Percentiles rank a stretch among this genome's conserved stretches.
Evolutionary conservation across 441 rosid genomes (phyloP).

Genomic region (Viola pubescens): DNA sequence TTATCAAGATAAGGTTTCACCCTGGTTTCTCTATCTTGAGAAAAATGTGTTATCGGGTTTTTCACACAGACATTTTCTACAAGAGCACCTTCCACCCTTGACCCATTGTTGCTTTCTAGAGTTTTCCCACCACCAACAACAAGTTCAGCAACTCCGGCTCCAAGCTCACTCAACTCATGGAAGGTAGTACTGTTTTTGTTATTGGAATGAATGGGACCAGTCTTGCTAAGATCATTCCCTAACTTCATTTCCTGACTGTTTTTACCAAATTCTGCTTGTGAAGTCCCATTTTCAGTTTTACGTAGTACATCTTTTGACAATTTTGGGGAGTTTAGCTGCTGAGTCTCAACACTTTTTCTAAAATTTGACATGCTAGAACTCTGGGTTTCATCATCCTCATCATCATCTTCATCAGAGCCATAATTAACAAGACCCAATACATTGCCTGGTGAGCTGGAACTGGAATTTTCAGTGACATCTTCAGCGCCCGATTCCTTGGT

Average conservation of each 20-base stretch:
- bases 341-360: conserved; percentile 23
- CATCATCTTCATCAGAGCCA: conserved; percentile 73
- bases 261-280: conserved; percentile 27
- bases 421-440: conserved; percentile 88
- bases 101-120: conserved; percentile 19
- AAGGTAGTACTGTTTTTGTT: conserved; percentile 7
- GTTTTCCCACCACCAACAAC: conserved; percentile 23
- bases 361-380: conserved; percentile 29
- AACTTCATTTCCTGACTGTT: conserved; percentile 19
- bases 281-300: conserved; percentile 33
- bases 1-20: conserved; percentile 30
- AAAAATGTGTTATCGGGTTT: conserved; percentile 26
- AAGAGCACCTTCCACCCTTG: conserved; percentile 25
- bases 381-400: conserved; percentile 48
- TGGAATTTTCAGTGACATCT: conserved; percentile 40
- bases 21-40: conserved; percentile 33
- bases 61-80: conserved; percentile 23
- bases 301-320: conserved; percentile 24
- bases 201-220: conserved; percentile 18
- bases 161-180: conserved; percentile 21
- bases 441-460: conserved; percentile 57
- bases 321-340: conserved; percentile 30
- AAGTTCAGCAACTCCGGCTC: conserved; percentile 7
- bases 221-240: conserved; percentile 22
- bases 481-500: conserved; percentile 30